A percentile compares a stretch with the other conserved stretches of the same genome.
Evolutionary conservation across 768 basidiomycete species (phyloP).

Genomic region (Russula brevipes): DNA sequence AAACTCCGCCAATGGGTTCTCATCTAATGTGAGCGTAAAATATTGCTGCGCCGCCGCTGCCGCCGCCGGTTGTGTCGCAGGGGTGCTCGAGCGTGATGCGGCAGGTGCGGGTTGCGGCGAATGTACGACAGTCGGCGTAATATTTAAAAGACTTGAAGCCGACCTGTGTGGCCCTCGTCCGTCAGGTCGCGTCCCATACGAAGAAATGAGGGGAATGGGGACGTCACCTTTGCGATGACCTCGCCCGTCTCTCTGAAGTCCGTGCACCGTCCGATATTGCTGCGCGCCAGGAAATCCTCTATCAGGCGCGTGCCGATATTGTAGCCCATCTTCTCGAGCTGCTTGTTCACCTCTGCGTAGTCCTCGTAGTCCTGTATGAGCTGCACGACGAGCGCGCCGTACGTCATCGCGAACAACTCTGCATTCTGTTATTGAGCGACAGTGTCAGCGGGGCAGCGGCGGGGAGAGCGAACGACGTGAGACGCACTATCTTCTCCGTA

Average conservation of each 20-base stretch:
- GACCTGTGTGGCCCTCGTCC: slow-evolving; percentile 55
- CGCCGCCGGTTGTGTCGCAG: slow-evolving; percentile 34
- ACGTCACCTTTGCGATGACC: slow-evolving; percentile 79
- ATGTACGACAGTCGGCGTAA: slow-evolving; percentile 79
- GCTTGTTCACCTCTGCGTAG: slow-evolving; percentile 90
- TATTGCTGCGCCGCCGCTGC: slow-evolving; percentile 41
- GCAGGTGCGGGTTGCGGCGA: slow-evolving; percentile 42
- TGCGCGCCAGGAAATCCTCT: slow-evolving; percentile 94
- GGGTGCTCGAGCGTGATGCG: slow-evolving; percentile 36
- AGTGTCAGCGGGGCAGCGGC: slow-evolving; percentile 26
- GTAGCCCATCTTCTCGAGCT: slow-evolving; percentile 99
- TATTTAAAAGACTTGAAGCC: slow-evolving; percentile 98
- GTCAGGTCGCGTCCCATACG: neutral
- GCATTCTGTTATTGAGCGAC: slow-evolving; percentile 60
- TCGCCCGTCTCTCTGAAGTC: slow-evolving; percentile 96
- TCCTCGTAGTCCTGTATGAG: slow-evolving; percentile 99
- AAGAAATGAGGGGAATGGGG: neutral
- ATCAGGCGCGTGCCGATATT: slow-evolving; percentile 95
- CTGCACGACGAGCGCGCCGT: slow-evolving; percentile 96
- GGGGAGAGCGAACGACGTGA: slow-evolving; percentile 6
- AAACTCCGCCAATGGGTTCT: slow-evolving; percentile 95
- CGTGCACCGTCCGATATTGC: slow-evolving; percentile 82
- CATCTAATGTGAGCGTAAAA: slow-evolving; percentile 85
- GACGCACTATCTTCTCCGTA: slow-evolving; percentile 88
- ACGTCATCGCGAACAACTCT: slow-evolving; percentile 94